Base-by-base conservation (phyloP, 495 filamentous ascomycete genomes). In the Podospora appendiculata region DNA sequence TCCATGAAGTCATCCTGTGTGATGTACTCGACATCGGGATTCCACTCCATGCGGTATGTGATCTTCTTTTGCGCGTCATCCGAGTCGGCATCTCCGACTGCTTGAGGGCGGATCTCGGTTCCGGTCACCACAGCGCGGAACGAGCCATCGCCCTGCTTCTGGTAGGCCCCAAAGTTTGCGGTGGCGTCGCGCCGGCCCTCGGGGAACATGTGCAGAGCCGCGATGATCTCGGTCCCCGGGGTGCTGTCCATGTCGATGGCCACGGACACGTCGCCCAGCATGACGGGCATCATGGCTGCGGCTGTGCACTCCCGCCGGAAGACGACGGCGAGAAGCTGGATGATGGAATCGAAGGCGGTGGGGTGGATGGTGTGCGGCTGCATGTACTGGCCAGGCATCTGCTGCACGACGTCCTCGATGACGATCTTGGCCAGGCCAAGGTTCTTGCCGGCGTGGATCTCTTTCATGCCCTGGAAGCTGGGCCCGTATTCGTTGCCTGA, bases 401-500 rank as follows among this genome's bases (percentile, higher is more conserved):
- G 32, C 18, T 67, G 8, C n/a, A 32, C 45, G 38, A 62, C 56
- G 42, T 68, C 63, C 8, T 58, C 51, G 7, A 62, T 47, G 13
- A 36, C 13, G 6, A 68, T 8, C 32, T 14, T 48, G 10, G 42
- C 45, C n/a, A 52, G 41, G 5, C 53, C 56, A 16, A 48, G 35
- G 33, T 19, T 17, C 34, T 50, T 39, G 3, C 42, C 52, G 7
- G 56, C 19, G 25, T 50, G 33, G n/a, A 56, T 16, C 16, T 65
- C 55, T 0, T 50, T 17, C 6, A 63, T 55, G 39, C 60, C 54
- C 19, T 50, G 45, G 47, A 69, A 65, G 13, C 32, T 51, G 5
- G 53, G 47, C 12, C 64, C 64, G 34, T 56, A 65, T 10, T 57
- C 54, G 14, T 64, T 61, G 10, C 61, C 61, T 2, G 45, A 47